Conservation (phyloP, 208 protist species). For the Trypanosoma cruzi region DNA sequence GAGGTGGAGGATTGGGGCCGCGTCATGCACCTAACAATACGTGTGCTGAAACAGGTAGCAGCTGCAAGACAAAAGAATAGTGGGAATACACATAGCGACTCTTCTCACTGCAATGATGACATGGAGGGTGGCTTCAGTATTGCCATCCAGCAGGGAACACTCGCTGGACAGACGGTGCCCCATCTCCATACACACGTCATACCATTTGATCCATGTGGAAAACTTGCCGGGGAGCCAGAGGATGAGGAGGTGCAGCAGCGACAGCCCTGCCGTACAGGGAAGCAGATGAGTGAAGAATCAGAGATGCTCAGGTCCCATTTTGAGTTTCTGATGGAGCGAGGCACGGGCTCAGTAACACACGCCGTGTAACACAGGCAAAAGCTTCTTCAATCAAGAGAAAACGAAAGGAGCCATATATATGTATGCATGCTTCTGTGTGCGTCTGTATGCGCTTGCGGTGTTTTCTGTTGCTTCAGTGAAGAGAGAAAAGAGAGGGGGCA, state of each 20-base stretch:
- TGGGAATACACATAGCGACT: background rate
- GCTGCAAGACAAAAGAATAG: background rate
- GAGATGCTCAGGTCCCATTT: constrained; percentile 48
- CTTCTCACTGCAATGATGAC: background rate
- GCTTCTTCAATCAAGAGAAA: background rate
- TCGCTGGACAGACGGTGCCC: constrained; percentile 80
- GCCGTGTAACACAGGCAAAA: background rate
- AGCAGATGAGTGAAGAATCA: constrained; percentile 65
- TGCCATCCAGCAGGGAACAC: constrained; percentile 72
- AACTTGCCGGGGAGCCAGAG: constrained; percentile 76
- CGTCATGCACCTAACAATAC: constrained; percentile 61
- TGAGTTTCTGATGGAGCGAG: constrained; percentile 6
- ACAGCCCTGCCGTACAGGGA: constrained; percentile 43
- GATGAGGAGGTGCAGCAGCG: constrained; percentile 52
- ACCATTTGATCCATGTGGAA: constrained; percentile 69
- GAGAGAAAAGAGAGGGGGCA: too few relatives aligned
- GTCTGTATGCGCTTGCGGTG: too few relatives aligned
- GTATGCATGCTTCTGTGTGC: too few relatives aligned
- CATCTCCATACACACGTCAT: constrained; percentile 89
- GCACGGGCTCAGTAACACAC: background rate
- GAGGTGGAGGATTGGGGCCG: constrained; percentile 78
- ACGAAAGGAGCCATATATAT: too few relatives aligned
- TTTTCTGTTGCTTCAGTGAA: background rate
- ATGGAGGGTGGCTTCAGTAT: constrained; percentile 59
- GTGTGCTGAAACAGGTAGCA: constrained; percentile 42